A percentile compares a stretch with the other conserved stretches of the same genome.
Evolutionary conservation across 768 basidiomycete species (phyloP).

Genomic region (Cystofilobasidium capitatum): DNA sequence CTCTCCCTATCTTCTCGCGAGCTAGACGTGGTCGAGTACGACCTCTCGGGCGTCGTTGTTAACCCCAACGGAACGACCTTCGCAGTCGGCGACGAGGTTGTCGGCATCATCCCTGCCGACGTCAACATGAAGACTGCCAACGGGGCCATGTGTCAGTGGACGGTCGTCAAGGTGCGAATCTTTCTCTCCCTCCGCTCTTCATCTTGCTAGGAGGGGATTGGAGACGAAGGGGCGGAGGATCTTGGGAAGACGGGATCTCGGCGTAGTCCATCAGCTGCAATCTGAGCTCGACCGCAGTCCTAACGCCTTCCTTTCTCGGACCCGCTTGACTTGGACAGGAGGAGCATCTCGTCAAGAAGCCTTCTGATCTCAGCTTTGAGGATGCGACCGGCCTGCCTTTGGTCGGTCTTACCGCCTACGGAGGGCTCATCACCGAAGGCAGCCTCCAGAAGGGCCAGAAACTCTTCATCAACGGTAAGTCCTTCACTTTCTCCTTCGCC

Average conservation of each 20-base stretch:
- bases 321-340: background rate
- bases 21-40: conserved; percentile 10
- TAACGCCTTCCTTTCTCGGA: too few relatives aligned
- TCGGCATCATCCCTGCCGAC: conserved; percentile 12
- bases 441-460: conserved; percentile 8
- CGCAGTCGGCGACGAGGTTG: conserved; percentile 11
- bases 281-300: background rate
- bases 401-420: conserved; percentile 17
- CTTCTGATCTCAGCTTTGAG: conserved; percentile 7
- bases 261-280: background rate
- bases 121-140: conserved; percentile 1
- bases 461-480: conserved; percentile 23
- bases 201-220: background rate
- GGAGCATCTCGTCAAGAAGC: conserved; percentile 13
- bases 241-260: too few relatives aligned
- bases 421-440: background rate
- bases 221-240: too few relatives aligned
- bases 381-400: conserved; percentile 17
- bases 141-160: conserved; percentile 4
- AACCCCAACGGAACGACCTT: conserved; percentile 1
- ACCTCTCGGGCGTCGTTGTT: conserved; percentile 22
- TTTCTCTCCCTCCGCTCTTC: background rate
- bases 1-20: background rate
- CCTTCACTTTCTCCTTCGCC: background rate
- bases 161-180: conserved; percentile 9